Base-by-base conservation (phyloP, 2,329 filamentous ascomycete species). In the Alternaria arbusti region DNA sequence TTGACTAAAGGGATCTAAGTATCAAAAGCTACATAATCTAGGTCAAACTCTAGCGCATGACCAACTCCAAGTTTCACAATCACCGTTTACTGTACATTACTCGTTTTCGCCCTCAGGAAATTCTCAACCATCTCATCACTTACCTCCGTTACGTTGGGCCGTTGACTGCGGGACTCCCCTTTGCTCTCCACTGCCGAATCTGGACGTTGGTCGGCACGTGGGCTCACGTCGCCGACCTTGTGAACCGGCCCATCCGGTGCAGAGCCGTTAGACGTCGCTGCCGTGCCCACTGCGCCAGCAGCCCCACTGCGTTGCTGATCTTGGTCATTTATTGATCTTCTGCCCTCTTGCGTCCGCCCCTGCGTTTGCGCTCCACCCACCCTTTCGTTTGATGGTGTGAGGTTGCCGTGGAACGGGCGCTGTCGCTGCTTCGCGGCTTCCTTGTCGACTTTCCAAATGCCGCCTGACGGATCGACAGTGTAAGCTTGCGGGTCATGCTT, bases 381-480 rank as follows among this genome's bases (percentile, higher is more conserved):
- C 32, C 54, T 63, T 44, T 72, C 55, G 46, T 74, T 75, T 4
- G 70, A 70, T 11, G 77, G 76, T 13, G 70, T 57, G 11, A 77
- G 61, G 30, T 72, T 64, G 2, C 68, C 76, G 63, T 76, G 77
- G 52, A 72, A 79, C 8, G 76, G 76, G 49, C 67, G 76, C 43
- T 70, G 66, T 8, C 63, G 63, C 8, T 62, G 71, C 57, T 56
- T 45, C 9, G 77, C 56, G 10, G 70, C 69, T 25, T 77, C 68
- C 30, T 36, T 59, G 50, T 78, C 66, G 3, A 74, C 68, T 60
- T 77, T 79, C 78, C 77, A 79, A 13, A 78, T 70, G 6, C 76
- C 77, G 8, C 71, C 70, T 32, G 65, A 26, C 4, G 54, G 62
- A 63, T 76, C 72, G 8, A 78, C 59, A 7, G 67, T 70, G 47